phyloP scores from a whole-genome alignment of 2,329 filamentous ascomycete genomes.

The Fusarium camptoceras region DNA sequence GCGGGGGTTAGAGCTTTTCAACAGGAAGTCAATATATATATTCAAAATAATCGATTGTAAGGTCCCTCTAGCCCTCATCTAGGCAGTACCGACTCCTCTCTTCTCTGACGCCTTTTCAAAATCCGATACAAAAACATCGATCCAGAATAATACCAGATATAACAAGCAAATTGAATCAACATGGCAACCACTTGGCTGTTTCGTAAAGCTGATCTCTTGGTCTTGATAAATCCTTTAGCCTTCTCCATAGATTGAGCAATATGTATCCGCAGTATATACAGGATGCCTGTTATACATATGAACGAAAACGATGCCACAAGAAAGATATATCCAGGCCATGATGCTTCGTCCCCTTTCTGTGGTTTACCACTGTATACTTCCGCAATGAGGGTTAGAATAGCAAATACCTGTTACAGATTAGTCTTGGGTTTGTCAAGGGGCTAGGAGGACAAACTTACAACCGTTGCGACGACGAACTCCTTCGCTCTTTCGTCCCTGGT shows the following conservation, averaged over 20 bases:
- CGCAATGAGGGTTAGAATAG: background rate
- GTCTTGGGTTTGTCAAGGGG: no score
- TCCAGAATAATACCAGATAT: background rate
- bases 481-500: background rate
- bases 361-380: conserved; percentile 10
- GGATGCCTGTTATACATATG: background rate
- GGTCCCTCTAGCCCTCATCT: background rate
- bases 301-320: background rate
- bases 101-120: background rate
- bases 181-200: background rate
- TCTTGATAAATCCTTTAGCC: background rate
- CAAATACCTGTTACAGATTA: background rate
- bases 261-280: background rate
- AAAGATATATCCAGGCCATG: background rate
- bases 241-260: background rate
- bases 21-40: fast-evolving
- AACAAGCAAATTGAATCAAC: background rate
- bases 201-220: background rate
- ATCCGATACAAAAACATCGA: no score
- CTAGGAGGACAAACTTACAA: background rate
- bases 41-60: background rate
- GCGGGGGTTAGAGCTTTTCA: fast-evolving
- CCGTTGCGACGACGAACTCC: background rate
- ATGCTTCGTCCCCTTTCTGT: background rate
- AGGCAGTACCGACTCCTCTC: background rate